These are phyloP conservation scores for Scenedesmus sp. DNA, from an alignment of 163 green algal genomes.

Conservation along the genomic window DNA sequence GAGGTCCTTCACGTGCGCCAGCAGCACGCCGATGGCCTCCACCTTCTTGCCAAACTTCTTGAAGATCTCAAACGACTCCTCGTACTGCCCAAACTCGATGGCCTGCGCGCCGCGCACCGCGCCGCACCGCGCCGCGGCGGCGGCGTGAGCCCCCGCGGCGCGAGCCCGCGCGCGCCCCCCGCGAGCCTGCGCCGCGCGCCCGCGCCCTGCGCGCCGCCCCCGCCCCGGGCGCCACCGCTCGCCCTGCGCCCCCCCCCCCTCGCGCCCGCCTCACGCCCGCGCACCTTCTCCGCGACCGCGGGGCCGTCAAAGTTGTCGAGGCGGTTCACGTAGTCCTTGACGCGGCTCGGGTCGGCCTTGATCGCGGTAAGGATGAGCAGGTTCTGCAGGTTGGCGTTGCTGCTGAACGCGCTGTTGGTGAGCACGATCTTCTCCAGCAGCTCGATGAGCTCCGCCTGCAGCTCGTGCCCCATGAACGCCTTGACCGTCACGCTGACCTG, in stretches of 20 bases:
- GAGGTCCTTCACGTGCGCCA: slow-evolving; percentile 89
- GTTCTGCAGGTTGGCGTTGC: slow-evolving; percentile 99
- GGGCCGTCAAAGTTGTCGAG: slow-evolving; percentile 98
- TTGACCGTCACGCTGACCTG: slow-evolving; percentile 97
- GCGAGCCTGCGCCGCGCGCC: too few species aligned
- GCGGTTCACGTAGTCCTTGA: slow-evolving; percentile 98
- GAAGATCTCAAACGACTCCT: slow-evolving; percentile 99
- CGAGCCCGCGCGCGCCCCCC: too few species aligned
- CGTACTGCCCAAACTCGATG: slow-evolving; percentile 78
- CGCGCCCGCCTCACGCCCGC: not conserved
- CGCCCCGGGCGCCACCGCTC: too few species aligned
- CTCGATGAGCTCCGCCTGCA: slow-evolving; percentile 97
- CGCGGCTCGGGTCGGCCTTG: slow-evolving; percentile 88
- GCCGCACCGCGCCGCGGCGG: too few species aligned
- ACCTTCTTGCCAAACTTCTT: slow-evolving; percentile 97
- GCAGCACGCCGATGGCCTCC: slow-evolving; percentile 84
- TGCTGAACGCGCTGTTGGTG: slow-evolving; percentile 96
- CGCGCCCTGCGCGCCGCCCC: too few species aligned
- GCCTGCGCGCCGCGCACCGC: slow-evolving; percentile 84
- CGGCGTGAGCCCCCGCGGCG: too few species aligned
- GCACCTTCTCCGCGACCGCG: slow-evolving; percentile 65
- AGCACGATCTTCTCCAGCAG: slow-evolving; percentile 99
- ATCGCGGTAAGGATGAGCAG: slow-evolving; percentile 98
- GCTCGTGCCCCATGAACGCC: slow-evolving; percentile 97
- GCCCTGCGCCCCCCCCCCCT: not conserved